Evolutionary conservation across 2,329 filamentous ascomycete species (phyloP).

Genomic region (Colletotrichum euphorbiae): DNA sequence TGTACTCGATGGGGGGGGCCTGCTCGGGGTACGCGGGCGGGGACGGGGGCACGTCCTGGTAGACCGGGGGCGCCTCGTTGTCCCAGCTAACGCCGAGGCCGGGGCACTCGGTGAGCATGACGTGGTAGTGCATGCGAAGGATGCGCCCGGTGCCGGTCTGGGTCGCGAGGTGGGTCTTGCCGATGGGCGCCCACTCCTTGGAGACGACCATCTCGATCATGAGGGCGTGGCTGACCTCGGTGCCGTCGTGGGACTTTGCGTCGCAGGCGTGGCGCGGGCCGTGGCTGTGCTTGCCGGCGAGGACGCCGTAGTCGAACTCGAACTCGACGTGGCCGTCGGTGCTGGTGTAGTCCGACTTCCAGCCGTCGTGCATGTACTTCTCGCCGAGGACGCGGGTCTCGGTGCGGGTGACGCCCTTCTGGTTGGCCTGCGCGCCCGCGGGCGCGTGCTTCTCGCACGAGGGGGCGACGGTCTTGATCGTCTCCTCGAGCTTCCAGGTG

Average conservation of each 20-base stretch:
- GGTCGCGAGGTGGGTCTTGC: constrained; percentile 75
- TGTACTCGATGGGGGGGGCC: constrained; percentile 51
- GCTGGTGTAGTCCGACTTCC: constrained; percentile 78
- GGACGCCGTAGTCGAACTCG: constrained; percentile 78
- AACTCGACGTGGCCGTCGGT: constrained; percentile 76
- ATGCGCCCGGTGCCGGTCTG: constrained; percentile 93
- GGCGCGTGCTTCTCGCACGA: constrained; percentile 82
- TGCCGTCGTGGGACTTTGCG: constrained; percentile 77
- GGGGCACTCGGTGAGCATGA: constrained; percentile 83
- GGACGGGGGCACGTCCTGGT: constrained; percentile 90
- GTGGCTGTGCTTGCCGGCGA: constrained; percentile 55
- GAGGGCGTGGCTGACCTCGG: constrained; percentile 85
- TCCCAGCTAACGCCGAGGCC: constrained; percentile 97
- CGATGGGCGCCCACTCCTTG: constrained; percentile 85
- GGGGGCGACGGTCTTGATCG: constrained; percentile 80
- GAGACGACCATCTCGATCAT: constrained; percentile 94
- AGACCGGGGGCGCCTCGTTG: constrained; percentile 92
- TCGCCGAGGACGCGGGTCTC: constrained; percentile 83
- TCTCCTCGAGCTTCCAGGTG: constrained; percentile 93
- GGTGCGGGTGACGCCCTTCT: constrained; percentile 78
- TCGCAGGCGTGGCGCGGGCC: constrained; percentile 78
- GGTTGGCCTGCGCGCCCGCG: constrained; percentile 54
- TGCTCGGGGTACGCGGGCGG: constrained; percentile 75
- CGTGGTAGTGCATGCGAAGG: constrained; percentile 89
- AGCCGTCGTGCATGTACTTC: constrained; percentile 85